phyloP scores from a whole-genome alignment of 1,139 yeast species.

The Saccharomyces hybrid region DNA sequence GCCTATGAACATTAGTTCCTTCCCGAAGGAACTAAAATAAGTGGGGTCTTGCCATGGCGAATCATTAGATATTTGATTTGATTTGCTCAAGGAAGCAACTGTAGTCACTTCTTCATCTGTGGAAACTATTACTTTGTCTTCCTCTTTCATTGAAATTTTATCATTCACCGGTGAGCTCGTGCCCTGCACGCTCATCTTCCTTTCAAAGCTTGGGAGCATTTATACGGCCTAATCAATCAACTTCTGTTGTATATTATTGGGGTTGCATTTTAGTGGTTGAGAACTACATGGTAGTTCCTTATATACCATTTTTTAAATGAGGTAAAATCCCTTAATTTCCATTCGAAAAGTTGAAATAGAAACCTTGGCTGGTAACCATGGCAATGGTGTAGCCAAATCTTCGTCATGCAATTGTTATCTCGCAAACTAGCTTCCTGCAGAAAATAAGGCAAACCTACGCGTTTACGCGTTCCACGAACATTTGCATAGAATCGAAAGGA shows the following conservation, averaged over 20 bases:
- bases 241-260: too few species aligned
- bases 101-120: background rate
- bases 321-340: background rate
- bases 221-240: too few species aligned
- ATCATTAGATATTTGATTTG: background rate
- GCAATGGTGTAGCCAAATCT: background rate
- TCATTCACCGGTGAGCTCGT: background rate
- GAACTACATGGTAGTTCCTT: background rate
- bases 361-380: background rate
- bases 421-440: background rate
- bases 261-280: too few species aligned
- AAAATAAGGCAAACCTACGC: background rate
- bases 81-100: background rate
- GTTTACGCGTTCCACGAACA: background rate
- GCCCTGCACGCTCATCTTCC: background rate
- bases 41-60: constrained; percentile 9
- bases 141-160: background rate
- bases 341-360: background rate
- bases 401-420: background rate
- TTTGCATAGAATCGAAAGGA: background rate
- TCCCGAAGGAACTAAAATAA: constrained; percentile 15
- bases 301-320: background rate
- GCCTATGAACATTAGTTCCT: constrained; percentile 33
- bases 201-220: background rate
- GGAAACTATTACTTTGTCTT: background rate